Percentiles rank a stretch among this genome's conserved stretches.
phyloP scores from a whole-genome alignment of 2,329 filamentous ascomycete species.

The Exutisphaerella laricina region DNA sequence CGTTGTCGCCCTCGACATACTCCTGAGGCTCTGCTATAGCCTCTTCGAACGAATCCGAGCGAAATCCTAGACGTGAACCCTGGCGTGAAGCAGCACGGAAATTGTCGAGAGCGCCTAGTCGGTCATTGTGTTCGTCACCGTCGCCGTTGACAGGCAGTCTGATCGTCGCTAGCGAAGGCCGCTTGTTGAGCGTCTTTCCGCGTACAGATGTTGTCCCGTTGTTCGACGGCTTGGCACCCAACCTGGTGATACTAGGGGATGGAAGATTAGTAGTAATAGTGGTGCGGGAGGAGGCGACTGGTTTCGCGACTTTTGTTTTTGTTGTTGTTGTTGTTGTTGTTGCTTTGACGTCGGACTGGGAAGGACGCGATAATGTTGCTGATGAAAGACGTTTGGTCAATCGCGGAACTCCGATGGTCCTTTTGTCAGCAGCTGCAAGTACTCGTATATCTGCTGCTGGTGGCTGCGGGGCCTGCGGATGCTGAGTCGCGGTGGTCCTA shows the following conservation, averaged over 20 bases:
- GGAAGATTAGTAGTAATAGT: slow-evolving; percentile 7
- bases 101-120: slow-evolving; percentile 39
- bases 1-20: slow-evolving; percentile 19
- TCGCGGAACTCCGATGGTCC: slow-evolving; percentile 4
- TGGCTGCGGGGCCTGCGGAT: background rate
- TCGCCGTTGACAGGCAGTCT: slow-evolving; percentile 10
- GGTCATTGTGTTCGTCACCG: slow-evolving; percentile 35
- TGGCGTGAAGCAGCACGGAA: slow-evolving; percentile 40
- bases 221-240: slow-evolving; percentile 3
- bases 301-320: no score
- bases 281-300: slow-evolving; percentile 8
- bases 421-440: slow-evolving; percentile 5
- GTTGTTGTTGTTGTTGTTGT: slow-evolving; percentile 1
- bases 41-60: slow-evolving; percentile 22
- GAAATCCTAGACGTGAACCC: slow-evolving; percentile 36
- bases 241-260: background rate
- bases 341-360: slow-evolving; percentile 3
- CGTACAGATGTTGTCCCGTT: slow-evolving; percentile 1
- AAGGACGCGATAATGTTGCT: slow-evolving; percentile 7
- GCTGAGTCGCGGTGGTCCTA: slow-evolving; percentile 3
- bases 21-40: slow-evolving; percentile 16
- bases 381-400: slow-evolving; percentile 12
- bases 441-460: slow-evolving; percentile 1
- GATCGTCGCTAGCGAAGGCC: background rate
- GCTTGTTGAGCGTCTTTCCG: slow-evolving; percentile 1